Percentiles rank a stretch among this genome's conserved stretches.
Evolutionary conservation across 805 yeast species (phyloP).

Genomic region (Tetrapisispora arboricola): DNA sequence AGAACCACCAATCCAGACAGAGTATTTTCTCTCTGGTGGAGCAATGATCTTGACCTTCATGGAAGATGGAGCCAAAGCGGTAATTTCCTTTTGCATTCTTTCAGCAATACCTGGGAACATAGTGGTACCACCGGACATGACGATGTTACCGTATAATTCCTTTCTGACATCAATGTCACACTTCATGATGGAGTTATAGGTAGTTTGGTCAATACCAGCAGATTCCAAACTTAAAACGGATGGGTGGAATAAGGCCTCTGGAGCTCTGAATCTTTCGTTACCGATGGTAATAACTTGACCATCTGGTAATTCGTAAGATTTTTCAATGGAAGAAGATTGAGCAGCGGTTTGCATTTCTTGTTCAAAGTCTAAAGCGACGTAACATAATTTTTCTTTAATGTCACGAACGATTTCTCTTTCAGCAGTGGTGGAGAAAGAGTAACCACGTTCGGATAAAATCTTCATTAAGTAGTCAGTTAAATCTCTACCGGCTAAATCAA

Average conservation of each 20-base stretch:
- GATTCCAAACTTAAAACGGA: conserved; percentile 83
- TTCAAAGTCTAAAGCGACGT: conserved; percentile 97
- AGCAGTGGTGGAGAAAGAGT: conserved; percentile 96
- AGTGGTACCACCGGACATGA: conserved; percentile 99
- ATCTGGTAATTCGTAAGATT: conserved; percentile 98
- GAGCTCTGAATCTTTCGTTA: conserved; percentile 99
- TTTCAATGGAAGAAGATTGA: conserved; percentile 95
- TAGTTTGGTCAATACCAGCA: conserved; percentile 97
- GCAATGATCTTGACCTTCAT: conserved; percentile 99
- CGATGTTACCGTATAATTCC: conserved; percentile 98
- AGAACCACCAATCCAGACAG: conserved; percentile 99
- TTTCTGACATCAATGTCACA: conserved; percentile 98
- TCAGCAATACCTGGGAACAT: conserved; percentile 99
- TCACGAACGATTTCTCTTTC: conserved; percentile 89
- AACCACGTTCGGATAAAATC: conserved; percentile 97
- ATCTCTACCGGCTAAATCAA: conserved; percentile 99
- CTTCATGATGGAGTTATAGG: conserved; percentile 70
- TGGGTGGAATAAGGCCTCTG: conserved; percentile 99
- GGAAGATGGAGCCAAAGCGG: conserved; percentile 98
- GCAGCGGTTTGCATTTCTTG: conserved; percentile 99
- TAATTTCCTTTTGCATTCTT: conserved; percentile 99
- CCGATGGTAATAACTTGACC: conserved; percentile 99
- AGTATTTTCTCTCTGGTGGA: conserved; percentile 98
- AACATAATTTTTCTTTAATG: conserved; percentile 97
- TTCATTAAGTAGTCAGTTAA: conserved; percentile 98